Evolutionary conservation across 257 asterid species (phyloP).

Genomic region (Paraleonurus japonicus): DNA sequence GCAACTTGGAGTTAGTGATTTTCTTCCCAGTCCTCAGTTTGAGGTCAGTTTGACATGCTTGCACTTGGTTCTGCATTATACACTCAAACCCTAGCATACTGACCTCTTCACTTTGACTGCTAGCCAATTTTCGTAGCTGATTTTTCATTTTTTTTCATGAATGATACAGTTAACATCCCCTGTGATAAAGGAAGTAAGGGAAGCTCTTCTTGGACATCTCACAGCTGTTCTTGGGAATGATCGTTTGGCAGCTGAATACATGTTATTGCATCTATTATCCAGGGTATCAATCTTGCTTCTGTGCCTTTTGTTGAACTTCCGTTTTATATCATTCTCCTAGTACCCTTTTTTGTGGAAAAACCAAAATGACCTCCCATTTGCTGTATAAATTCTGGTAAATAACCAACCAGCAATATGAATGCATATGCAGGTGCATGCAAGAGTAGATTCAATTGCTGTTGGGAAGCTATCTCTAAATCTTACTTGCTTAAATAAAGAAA

Average conservation of each 20-base stretch:
- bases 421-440: conserved; percentile 68
- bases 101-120: neutral
- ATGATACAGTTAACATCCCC: conserved; percentile 52
- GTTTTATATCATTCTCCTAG: conserved; percentile 3
- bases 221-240: conserved; percentile 81
- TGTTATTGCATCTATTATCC: conserved; percentile 82
- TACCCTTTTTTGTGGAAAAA: conserved; percentile 1
- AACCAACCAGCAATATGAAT: conserved; percentile 21
- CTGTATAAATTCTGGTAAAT: neutral
- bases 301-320: conserved; percentile 11
- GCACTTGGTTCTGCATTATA: conserved; percentile 6
- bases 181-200: conserved; percentile 60
- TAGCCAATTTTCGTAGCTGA: conserved; percentile 6
- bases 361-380: neutral
- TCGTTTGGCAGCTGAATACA: conserved; percentile 75
- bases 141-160: neutral
- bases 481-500: conserved; percentile 68
- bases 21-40: conserved; percentile 43
- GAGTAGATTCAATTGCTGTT: conserved; percentile 70
- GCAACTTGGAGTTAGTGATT: conserved; percentile 67
- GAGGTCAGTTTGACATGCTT: conserved; percentile 50
- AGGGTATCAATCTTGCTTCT: conserved; percentile 43
- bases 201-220: conserved; percentile 67
- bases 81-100: neutral
- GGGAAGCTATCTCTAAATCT: conserved; percentile 88